These are phyloP conservation scores for Paracorniculantispora psalliotae DNA, from an alignment of 2,329 filamentous ascomycete species.

Conservation along the genomic window DNA sequence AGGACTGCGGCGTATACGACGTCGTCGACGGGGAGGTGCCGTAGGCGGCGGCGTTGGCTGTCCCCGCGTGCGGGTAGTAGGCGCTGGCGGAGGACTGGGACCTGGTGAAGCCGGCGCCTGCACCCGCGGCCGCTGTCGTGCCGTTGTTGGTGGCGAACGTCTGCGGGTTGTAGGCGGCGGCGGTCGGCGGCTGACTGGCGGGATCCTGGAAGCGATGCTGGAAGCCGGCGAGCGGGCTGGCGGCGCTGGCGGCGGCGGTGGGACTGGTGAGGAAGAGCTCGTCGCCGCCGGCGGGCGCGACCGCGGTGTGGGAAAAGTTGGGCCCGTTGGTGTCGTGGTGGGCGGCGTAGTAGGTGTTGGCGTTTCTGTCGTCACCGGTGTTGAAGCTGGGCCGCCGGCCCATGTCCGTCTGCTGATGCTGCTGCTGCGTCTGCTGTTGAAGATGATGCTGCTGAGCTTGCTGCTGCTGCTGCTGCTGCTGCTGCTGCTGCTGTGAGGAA, in stretches of 20 bases:
- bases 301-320: slow-evolving; percentile 17
- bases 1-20: slow-evolving; percentile 48
- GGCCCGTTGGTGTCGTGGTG: slow-evolving; percentile 20
- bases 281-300: slow-evolving; percentile 36
- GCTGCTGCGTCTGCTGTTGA: slow-evolving; percentile 27
- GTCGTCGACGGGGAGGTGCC: slow-evolving; percentile 34
- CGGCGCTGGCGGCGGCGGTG: slow-evolving; percentile 27
- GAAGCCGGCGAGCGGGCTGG: slow-evolving; percentile 44
- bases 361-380: slow-evolving; percentile 59
- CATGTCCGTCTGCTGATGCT: too few species aligned
- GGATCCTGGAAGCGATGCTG: slow-evolving; percentile 47
- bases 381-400: slow-evolving; percentile 67
- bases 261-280: slow-evolving; percentile 60
- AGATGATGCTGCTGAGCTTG: slow-evolving; percentile 23
- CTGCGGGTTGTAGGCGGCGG: slow-evolving; percentile 65
- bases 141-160: slow-evolving; percentile 40
- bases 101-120: slow-evolving; percentile 27
- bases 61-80: slow-evolving; percentile 40
- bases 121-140: slow-evolving; percentile 13
- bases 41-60: slow-evolving; percentile 31
- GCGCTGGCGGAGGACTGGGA: slow-evolving; percentile 49
- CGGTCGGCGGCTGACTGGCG: slow-evolving; percentile 41
- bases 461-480: slow-evolving; percentile 19
- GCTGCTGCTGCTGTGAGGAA: slow-evolving; percentile 20
- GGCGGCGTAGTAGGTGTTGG: slow-evolving; percentile 42